Conservation (phyloP, 2,329 filamentous ascomycete species). For the Diaporthe ilicicola region DNA sequence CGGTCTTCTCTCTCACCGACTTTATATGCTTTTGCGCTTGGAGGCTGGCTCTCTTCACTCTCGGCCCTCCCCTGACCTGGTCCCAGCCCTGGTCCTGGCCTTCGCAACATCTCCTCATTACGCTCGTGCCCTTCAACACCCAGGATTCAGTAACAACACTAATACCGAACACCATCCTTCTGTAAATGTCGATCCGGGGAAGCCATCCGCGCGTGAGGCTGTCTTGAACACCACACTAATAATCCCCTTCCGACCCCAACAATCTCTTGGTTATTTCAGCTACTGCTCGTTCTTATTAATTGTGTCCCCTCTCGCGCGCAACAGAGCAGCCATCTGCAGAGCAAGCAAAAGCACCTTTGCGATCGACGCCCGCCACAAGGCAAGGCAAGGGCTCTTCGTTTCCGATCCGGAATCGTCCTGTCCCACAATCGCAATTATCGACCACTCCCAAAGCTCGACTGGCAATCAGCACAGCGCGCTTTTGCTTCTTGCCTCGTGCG, state of each 20-base stretch:
- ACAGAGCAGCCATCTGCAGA: background rate
- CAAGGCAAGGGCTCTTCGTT: background rate
- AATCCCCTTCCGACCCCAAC: background rate
- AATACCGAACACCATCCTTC: background rate
- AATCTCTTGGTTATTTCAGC: background rate
- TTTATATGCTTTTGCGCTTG: slow-evolving; percentile 25
- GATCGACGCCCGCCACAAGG: background rate
- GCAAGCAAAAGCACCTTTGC: background rate
- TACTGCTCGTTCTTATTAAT: background rate
- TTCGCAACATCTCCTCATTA: background rate
- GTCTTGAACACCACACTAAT: slow-evolving; percentile 5
- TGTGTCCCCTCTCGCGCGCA: too few relatives aligned
- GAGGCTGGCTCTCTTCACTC: slow-evolving; percentile 8
- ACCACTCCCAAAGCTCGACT: background rate
- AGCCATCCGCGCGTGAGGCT: background rate
- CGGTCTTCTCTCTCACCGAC: slow-evolving; percentile 5
- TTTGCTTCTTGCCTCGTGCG: background rate
- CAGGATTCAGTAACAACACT: background rate
- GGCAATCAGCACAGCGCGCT: background rate
- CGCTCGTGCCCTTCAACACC: background rate
- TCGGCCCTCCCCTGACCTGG: slow-evolving; percentile 1
- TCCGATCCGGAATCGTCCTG: background rate
- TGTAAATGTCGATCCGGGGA: background rate
- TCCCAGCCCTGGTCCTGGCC: background rate
- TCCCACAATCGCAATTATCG: background rate